These are phyloP conservation scores for Dendrocalamus sinicus DNA, from an alignment of 176 grass and related monocot species.

Conservation along the genomic window DNA sequence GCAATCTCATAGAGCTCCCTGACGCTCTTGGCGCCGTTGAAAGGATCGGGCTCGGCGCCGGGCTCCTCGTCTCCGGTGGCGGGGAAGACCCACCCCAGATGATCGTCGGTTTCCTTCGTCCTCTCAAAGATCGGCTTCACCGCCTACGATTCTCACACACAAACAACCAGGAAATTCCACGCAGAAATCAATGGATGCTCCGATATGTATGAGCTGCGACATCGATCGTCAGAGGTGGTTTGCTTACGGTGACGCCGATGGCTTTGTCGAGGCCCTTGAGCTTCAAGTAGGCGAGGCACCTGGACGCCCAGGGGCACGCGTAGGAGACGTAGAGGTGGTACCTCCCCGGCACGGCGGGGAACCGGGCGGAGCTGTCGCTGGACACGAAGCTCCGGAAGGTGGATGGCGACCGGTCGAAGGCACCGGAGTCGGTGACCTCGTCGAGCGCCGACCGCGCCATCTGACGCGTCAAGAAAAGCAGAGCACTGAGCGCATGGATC, in stretches of 20 bases:
- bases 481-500: conserved; percentile 20
- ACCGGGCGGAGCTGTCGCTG: conserved; percentile 61
- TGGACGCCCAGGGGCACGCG: conserved; percentile 92
- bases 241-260: conserved; percentile 69
- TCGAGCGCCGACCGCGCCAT: conserved; percentile 80
- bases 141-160: conserved; percentile 30
- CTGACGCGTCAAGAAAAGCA: conserved; percentile 40
- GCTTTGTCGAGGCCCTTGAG: conserved; percentile 85
- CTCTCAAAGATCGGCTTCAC: conserved; percentile 89
- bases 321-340: conserved; percentile 98
- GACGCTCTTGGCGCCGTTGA: conserved; percentile 70
- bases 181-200: neutral
- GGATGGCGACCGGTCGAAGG: conserved; percentile 77
- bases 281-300: conserved; percentile 87
- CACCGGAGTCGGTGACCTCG: conserved; percentile 75
- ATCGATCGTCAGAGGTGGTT: neutral
- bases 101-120: conserved; percentile 78
- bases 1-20: conserved; percentile 89
- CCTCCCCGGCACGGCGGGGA: conserved; percentile 69
- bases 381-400: conserved; percentile 86
- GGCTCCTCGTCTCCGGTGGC: conserved; percentile 62
- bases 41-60: conserved; percentile 64
- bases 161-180: neutral
- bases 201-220: neutral
- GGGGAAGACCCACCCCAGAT: conserved; percentile 90